Base-by-base conservation (phyloP, 2,329 filamentous ascomycete genomes). In the Aspergillus luchuensis region DNA sequence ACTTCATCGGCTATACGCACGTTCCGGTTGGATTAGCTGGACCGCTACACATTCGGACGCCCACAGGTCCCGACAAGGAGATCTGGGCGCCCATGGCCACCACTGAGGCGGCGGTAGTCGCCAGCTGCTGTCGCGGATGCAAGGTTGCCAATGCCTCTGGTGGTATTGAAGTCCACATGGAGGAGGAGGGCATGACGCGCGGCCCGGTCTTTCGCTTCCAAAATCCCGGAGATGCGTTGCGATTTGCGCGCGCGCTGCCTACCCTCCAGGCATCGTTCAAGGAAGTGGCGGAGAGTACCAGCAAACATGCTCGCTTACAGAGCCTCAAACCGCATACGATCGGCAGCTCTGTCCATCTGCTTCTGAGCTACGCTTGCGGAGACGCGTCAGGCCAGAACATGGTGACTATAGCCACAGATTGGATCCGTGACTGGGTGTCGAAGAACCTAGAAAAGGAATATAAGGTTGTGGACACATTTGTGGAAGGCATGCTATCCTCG, bases 361-460 rank as follows among this genome's bases (percentile, higher is more conserved):
- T 65, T 4, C 66, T 71, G 51, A 45, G 56, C 13, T 72, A 68
- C 56, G 53, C 62, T 21, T 72, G 67, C 36, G 71, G 71, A 8
- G 69, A 72, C 52, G 68, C 72, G 1, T 61, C 68, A 1, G 71
- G 70, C 8, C 71, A 74, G 54, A 74, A 73, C 48, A 72, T 73
- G 69, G 68, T 69, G 8, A 73, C 71, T 3, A 66, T 72, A 21
- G 70, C 70, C 6, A 72, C 69, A 8, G 67, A 72, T n/a, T 36
- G 60, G 5, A 66, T 64, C 8, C 73, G 70, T 33, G 64, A 66
- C 11, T 53, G 49, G 52, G 25, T 62, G 6, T 30, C 17, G 41
- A 30, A 33, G 8, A 25, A 5, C 5, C 28, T 45, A 5, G 41
- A 41, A 3, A n/a, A 15, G 38, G 11, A 54, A 38, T 50, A 53